Conservation (phyloP, 331 rosid genomes). For the Stylosanthes scabra region DNA sequence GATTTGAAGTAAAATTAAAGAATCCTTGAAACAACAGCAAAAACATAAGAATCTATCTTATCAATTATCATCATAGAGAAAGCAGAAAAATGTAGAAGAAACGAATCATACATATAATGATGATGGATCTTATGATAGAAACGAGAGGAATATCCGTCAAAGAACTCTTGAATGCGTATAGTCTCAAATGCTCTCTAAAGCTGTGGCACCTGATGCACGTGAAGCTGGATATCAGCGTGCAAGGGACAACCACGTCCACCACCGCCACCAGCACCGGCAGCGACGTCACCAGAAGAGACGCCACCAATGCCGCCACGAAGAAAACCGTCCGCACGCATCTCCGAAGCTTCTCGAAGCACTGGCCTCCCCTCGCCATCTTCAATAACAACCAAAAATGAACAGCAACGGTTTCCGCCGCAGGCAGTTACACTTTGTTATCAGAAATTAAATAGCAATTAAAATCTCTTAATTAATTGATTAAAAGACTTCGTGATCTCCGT, state of each 20-base stretch:
- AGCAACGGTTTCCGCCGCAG: slow-evolving; percentile 36
- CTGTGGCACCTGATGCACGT: slow-evolving; percentile 81
- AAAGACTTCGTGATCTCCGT: slow-evolving; percentile 37
- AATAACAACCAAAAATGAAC: neutral
- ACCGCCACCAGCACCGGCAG: slow-evolving; percentile 86
- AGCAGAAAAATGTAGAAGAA: slow-evolving; percentile 11
- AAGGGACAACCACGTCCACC: slow-evolving; percentile 80
- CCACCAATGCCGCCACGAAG: slow-evolving; percentile 93
- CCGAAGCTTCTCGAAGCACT: slow-evolving; percentile 72
- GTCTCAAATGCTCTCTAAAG: slow-evolving; percentile 74
- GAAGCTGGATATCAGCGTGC: slow-evolving; percentile 83
- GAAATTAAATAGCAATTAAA: too few relatives aligned
- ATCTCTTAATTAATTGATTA: slow-evolving; percentile 35
- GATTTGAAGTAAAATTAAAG: neutral
- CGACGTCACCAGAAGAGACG: slow-evolving; percentile 82
- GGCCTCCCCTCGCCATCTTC: slow-evolving; percentile 79
- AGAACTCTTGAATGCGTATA: slow-evolving; percentile 91
- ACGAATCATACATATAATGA: slow-evolving; percentile 70
- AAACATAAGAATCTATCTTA: neutral
- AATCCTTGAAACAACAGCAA: slow-evolving; percentile 37
- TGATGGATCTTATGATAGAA: slow-evolving; percentile 85
- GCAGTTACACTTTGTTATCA: slow-evolving; percentile 41
- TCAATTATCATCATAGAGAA: neutral
- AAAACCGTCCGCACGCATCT: slow-evolving; percentile 79
- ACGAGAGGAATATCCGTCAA: slow-evolving; percentile 95